Evolutionary conservation across 257 asterid species (phyloP).

Genomic region (Solanum peruvianum): DNA sequence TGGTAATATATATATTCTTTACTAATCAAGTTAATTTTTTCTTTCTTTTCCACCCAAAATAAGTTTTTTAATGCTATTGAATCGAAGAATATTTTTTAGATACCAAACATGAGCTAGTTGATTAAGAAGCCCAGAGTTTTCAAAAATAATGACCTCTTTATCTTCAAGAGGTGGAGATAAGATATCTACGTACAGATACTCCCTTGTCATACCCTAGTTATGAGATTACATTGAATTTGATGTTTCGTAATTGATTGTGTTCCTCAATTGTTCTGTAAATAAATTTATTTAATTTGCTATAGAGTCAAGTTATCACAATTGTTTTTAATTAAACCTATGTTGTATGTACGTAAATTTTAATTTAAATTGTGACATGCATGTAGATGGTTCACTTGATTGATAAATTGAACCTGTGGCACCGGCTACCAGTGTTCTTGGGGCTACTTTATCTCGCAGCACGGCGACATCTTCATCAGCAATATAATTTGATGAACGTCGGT

Average conservation of each 20-base stretch:
- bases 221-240: too few relatives aligned
- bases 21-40: background rate
- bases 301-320: background rate
- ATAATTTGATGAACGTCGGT: too few relatives aligned
- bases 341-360: background rate
- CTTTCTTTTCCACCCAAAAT: background rate
- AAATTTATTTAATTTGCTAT: background rate
- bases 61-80: background rate
- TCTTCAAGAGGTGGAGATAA: too few relatives aligned
- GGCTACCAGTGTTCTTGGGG: too few relatives aligned
- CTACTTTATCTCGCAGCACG: too few relatives aligned
- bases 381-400: conserved; percentile 41
- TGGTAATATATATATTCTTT: conserved; percentile 14
- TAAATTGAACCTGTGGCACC: conserved; percentile 2
- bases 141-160: background rate
- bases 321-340: background rate
- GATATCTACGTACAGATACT: too few relatives aligned
- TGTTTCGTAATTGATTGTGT: background rate
- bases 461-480: too few relatives aligned
- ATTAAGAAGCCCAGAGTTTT: background rate
- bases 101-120: background rate
- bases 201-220: too few relatives aligned
- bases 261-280: background rate
- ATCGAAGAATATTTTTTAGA: background rate
- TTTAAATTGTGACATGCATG: background rate